Percentiles rank a stretch among this genome's conserved stretches.
Evolutionary conservation across 2,329 filamentous ascomycete genomes (phyloP).

Genomic region (Ceratocystis cacaofunesta): DNA sequence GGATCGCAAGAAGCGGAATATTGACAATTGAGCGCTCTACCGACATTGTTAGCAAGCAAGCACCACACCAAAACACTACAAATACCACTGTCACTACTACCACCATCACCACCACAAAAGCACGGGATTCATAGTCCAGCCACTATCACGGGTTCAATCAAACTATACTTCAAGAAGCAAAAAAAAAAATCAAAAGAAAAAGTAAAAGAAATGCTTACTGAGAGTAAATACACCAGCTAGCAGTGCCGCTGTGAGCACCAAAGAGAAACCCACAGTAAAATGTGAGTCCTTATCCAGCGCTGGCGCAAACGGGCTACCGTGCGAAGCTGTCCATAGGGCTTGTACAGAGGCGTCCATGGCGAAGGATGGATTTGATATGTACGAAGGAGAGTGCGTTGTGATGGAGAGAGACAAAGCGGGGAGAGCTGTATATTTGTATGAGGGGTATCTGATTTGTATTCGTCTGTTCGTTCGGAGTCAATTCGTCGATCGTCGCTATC

Average conservation of each 20-base stretch:
- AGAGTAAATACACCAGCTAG: constrained; percentile 70
- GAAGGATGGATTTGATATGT: background rate
- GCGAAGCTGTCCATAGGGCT: constrained; percentile 86
- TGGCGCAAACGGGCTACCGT: constrained; percentile 71
- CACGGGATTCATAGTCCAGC: too few species aligned
- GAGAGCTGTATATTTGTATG: background rate
- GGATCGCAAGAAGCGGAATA: constrained; percentile 63
- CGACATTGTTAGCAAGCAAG: background rate
- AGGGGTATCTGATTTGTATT: background rate
- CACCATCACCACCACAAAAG: too few species aligned
- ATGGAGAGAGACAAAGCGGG: background rate
- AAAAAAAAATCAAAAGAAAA: background rate
- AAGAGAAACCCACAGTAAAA: constrained; percentile 62
- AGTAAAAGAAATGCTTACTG: constrained; percentile 42
- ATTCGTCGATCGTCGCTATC: too few species aligned
- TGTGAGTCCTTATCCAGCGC: constrained; percentile 68
- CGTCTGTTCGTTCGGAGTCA: background rate
- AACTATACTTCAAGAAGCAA: background rate
- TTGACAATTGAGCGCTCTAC: constrained; percentile 68
- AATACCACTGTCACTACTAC: too few species aligned
- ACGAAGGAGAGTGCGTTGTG: background rate
- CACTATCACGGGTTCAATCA: too few species aligned
- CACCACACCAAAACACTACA: too few species aligned
- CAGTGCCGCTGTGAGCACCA: constrained; percentile 57
- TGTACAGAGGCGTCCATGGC: constrained; percentile 65